These are phyloP conservation scores for Phytophthora citricola DNA, from an alignment of 352 stramenopile species.

Conservation along the genomic window DNA sequence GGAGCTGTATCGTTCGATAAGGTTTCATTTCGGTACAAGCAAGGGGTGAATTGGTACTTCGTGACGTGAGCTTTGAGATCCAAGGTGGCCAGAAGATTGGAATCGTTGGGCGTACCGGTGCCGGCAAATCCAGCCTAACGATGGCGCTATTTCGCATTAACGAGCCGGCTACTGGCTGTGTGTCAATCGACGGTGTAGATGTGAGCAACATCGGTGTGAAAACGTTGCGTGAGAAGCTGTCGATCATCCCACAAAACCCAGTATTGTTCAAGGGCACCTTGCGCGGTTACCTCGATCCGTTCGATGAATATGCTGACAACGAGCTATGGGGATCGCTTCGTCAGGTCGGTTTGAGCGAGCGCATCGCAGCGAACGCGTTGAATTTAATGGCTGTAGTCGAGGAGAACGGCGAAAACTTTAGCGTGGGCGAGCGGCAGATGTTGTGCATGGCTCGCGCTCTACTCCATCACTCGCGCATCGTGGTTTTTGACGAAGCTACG, in stretches of 20 bases:
- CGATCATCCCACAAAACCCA: neutral
- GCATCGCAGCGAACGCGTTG: neutral
- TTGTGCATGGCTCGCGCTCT: neutral
- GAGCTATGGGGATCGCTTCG: neutral
- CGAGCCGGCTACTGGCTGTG: neutral
- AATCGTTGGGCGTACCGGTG: neutral
- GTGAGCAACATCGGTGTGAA: neutral
- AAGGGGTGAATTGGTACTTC: neutral
- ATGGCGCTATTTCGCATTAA: neutral
- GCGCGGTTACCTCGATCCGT: neutral
- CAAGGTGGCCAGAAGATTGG: neutral
- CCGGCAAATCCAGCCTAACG: neutral
- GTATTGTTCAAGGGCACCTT: neutral
- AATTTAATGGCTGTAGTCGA: neutral
- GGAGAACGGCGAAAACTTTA: constrained; percentile 4
- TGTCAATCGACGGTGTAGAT: constrained; percentile 1
- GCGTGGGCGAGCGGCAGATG: constrained; percentile 1
- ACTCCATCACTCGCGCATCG: constrained; percentile 3
- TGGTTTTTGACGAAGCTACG: constrained; percentile 5
- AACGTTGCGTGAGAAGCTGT: neutral
- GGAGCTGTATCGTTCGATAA: neutral
- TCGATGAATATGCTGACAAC: neutral
- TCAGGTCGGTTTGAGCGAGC: constrained; percentile 1
- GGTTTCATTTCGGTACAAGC: constrained; percentile 1
- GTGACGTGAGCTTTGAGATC: neutral